Percentiles rank a stretch among this genome's conserved stretches.
These are phyloP conservation scores for Aspergillus steynii DNA, from an alignment of 495 filamentous ascomycete genomes.

Conservation along the genomic window DNA sequence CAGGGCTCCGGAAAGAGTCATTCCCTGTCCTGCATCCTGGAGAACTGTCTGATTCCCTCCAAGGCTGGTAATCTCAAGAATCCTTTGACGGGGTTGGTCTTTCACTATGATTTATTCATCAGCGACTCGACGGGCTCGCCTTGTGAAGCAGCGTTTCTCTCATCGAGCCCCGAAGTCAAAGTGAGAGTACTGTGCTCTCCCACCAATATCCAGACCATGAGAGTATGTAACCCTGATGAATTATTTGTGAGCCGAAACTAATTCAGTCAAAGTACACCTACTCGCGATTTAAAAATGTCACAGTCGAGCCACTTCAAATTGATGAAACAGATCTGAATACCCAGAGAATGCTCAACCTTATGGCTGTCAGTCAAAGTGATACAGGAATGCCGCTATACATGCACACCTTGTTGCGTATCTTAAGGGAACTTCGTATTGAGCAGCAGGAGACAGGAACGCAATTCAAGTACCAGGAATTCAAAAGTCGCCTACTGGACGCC, in stretches of 20 bases:
- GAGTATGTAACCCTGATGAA: slow-evolving; percentile 25
- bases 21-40: slow-evolving; percentile 68
- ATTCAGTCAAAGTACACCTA: slow-evolving; percentile 18
- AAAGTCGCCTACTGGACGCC: slow-evolving; percentile 31
- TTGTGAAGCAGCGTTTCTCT: slow-evolving; percentile 70
- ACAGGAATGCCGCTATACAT: slow-evolving; percentile 61
- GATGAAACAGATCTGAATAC: slow-evolving; percentile 61
- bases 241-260: slow-evolving; percentile 10
- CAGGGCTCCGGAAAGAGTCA: slow-evolving; percentile 80
- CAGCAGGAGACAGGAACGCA: slow-evolving; percentile 35
- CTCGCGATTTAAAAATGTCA: slow-evolving; percentile 37
- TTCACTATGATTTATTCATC: slow-evolving; percentile 67
- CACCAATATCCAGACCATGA: slow-evolving; percentile 54
- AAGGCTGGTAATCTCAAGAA: slow-evolving; percentile 40
- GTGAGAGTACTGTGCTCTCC: slow-evolving; percentile 66
- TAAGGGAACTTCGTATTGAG: slow-evolving; percentile 58
- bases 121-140: slow-evolving; percentile 52
- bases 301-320: slow-evolving; percentile 55
- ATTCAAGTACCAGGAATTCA: slow-evolving; percentile 59
- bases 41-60: slow-evolving; percentile 56
- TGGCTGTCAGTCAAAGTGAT: slow-evolving; percentile 57
- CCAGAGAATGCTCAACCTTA: slow-evolving; percentile 64
- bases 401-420: slow-evolving; percentile 53
- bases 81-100: slow-evolving; percentile 65
- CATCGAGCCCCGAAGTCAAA: slow-evolving; percentile 50